These are phyloP conservation scores for Trichosporon inkin DNA, from an alignment of 1,284 basidiomycete genomes.

Conservation along the genomic window DNA sequence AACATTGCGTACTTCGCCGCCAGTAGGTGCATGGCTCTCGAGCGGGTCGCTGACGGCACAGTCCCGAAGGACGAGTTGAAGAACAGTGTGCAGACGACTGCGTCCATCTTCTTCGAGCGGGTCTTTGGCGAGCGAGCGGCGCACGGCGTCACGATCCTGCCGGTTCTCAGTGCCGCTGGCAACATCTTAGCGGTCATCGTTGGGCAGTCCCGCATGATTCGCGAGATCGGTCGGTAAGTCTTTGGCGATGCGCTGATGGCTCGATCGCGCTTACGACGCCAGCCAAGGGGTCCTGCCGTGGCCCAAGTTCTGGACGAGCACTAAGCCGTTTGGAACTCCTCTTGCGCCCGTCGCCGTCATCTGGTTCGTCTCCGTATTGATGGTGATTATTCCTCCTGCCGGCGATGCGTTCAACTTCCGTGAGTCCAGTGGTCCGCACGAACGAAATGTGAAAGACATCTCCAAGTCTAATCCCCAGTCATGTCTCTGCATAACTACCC, in stretches of 20 bases:
- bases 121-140: constrained; percentile 48
- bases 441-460: too few relatives aligned
- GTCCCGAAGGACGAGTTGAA: constrained; percentile 43
- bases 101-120: constrained; percentile 44
- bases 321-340: constrained; percentile 43
- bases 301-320: constrained; percentile 36
- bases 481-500: constrained; percentile 52
- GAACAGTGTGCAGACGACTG: constrained; percentile 38
- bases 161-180: constrained; percentile 44
- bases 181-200: constrained; percentile 31
- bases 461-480: constrained; percentile 8
- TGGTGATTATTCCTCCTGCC: constrained; percentile 57
- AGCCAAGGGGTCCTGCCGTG: constrained; percentile 45
- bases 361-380: constrained; percentile 54
- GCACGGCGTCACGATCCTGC: constrained; percentile 38
- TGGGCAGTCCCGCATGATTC: constrained; percentile 50
- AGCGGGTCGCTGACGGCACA: background rate
- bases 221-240: constrained; percentile 35
- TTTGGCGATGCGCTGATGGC: too few relatives aligned
- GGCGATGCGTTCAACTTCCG: constrained; percentile 57
- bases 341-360: constrained; percentile 53
- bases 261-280: too few relatives aligned
- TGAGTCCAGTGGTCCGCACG: too few relatives aligned
- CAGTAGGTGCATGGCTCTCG: too few relatives aligned
- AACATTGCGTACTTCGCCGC: constrained; percentile 50